phyloP scores from a whole-genome alignment of 495 filamentous ascomycete species.

The Lichenothelia convexa region DNA sequence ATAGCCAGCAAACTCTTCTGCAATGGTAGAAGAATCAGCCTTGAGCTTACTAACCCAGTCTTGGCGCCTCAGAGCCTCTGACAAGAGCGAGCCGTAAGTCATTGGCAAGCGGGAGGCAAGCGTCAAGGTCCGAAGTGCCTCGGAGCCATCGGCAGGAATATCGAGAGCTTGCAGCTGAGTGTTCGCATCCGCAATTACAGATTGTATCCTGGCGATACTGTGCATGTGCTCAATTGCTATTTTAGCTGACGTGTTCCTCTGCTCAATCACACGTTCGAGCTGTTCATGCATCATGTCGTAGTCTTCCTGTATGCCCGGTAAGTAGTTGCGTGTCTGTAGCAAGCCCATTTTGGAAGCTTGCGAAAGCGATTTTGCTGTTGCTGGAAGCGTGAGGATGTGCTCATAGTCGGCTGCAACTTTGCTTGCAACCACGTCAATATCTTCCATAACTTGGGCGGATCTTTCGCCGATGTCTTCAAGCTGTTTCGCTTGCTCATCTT shows the following conservation, averaged over 20 bases:
- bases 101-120: slow-evolving; percentile 64
- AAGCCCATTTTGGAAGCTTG: slow-evolving; percentile 76
- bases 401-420: slow-evolving; percentile 82
- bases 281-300: slow-evolving; percentile 58
- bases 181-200: slow-evolving; percentile 48
- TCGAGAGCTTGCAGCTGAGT: slow-evolving; percentile 51
- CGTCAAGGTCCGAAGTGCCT: slow-evolving; percentile 58
- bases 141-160: slow-evolving; percentile 43
- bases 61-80: slow-evolving; percentile 66
- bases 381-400: slow-evolving; percentile 48
- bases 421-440: slow-evolving; percentile 66
- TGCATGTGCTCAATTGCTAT: slow-evolving; percentile 55
- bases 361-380: slow-evolving; percentile 49
- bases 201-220: slow-evolving; percentile 58
- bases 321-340: slow-evolving; percentile 64
- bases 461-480: slow-evolving; percentile 22
- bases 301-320: slow-evolving; percentile 62
- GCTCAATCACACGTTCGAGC: slow-evolving; percentile 45
- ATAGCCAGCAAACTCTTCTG: slow-evolving; percentile 77
- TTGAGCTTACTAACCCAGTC: slow-evolving; percentile 87
- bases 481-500: slow-evolving; percentile 16
- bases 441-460: slow-evolving; percentile 45
- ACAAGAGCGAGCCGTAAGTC: slow-evolving; percentile 71
- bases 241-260: slow-evolving; percentile 37
- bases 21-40: slow-evolving; percentile 61